Base-by-base conservation (phyloP, 148 eudicot species). In the Rhododendron henanense region DNA sequence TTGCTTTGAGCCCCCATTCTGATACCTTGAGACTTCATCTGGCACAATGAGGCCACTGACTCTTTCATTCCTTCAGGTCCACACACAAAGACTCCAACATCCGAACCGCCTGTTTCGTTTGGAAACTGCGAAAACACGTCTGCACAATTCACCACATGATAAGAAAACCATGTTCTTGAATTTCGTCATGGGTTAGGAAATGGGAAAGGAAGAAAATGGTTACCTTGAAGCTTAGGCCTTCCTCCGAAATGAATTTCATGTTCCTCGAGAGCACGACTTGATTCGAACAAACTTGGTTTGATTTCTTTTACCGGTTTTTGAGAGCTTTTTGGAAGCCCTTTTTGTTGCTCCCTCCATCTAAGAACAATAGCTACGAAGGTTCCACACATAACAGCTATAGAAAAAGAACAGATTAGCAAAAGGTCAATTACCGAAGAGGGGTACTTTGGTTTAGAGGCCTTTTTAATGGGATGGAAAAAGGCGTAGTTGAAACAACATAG, bases 41-140 rank as follows among this genome's bases (percentile, higher is more conserved):
- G 89, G 92, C 94, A 94, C 51, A 90, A 83, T 83, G 85, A 88
- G 83, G 98, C 99, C 69, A 94, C 94, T 5, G 94, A 90, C 79
- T 92, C 93, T 88, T 94, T 92, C 98, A 96, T 89, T 53, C 91
- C 51, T 87, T 96, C 96, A 3, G 98, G 95, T 83, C 98, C 99
- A 88, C 96, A 94, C 73, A 96, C 96, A n/a, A 94, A 91, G 2
- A 96, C 96, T 37, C 96, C 99, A 9, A 92, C 88, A 78, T 86
- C 86, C 0, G 91, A 91, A 57, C 87, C 94, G 6, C 86, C 88
- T 39, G 86, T 81, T 82, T 93, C 91, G 6, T 75, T 87, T 51
- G 86, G 85, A 48, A 86, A 85, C 51, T 82, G 83, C 47, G 87
- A 61, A 84, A 96, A 87, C 83, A 93, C 28, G 59, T 92, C 98